Base-by-base conservation (phyloP, 768 basidiomycete genomes). In the Psilocybe sp. region DNA sequence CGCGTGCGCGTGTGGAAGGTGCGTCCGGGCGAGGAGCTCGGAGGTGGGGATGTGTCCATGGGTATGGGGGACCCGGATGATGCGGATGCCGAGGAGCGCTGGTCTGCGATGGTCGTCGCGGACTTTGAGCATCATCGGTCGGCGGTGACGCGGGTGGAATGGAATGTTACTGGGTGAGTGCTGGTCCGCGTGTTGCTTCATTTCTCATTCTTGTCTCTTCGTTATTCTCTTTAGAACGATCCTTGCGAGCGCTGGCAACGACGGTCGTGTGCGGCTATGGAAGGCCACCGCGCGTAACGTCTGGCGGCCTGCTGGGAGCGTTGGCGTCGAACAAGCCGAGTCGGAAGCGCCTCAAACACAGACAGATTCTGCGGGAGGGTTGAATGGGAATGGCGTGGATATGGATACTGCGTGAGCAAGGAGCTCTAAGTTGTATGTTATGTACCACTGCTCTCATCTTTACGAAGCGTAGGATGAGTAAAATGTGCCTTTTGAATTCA, bases 1-100 rank as follows among this genome's bases (percentile, higher is more conserved):
- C 79, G 81, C 40, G 93, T 98, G 11, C 71, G 92, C 53, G 90
- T 99, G 54, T 98, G 94, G 94, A 83, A 84, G 54, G 72, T 97
- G 23, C 79, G 77, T 54, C 88, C 90, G 9, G 74, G 70, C 0
- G 74, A 77, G 39, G 77, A 79, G 5, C 70, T 72, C 5, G 62
- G 63, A 9, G 72, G 70, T 36, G 64, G 63, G 5, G 69, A 72
- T 28, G 23, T 28, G 23, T 28, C 23, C 23, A 28, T 28, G 9
- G 63, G 64, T 18, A 47, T 49, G 44, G 53, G 48, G 1, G 74
- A 71, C 12, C 67, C 61, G 0, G 74, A 69, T 0, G 69, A 73
- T 3, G 81, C 78, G n/a, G 74, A 78, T 13, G 63, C 66, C 23
- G 23, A 28, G 23, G 23, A 28, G 13, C 76, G 71, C 50, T 98